Percentiles rank a stretch among this genome's conserved stretches.
phyloP scores from a whole-genome alignment of 2,329 filamentous ascomycete genomes.

The Clonostachys sp. region DNA sequence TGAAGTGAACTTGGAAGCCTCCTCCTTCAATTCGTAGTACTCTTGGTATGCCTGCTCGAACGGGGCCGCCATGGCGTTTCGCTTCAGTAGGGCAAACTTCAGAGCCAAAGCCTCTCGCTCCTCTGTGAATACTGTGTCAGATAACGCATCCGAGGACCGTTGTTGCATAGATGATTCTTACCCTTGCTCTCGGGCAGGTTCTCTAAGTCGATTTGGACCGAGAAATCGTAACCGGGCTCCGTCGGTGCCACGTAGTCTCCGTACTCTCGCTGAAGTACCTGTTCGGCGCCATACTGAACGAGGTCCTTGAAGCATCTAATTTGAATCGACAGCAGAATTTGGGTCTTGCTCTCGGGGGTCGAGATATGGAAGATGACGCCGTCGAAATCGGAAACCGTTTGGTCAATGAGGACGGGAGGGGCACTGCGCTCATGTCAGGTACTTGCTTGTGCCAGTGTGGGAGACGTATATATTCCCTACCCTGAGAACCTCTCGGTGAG shows the following conservation, averaged over 20 bases:
- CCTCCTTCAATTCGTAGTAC: constrained; percentile 79
- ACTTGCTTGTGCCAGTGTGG: not conserved
- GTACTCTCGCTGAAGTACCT: constrained; percentile 92
- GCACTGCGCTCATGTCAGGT: constrained; percentile 55
- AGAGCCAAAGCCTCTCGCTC: constrained; percentile 80
- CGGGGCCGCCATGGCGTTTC: constrained; percentile 97
- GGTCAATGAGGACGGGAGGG: constrained; percentile 84
- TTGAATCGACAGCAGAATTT: constrained; percentile 90
- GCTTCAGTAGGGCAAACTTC: constrained; percentile 88
- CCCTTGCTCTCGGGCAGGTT: constrained; percentile 76
- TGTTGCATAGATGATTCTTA: constrained; percentile 22
- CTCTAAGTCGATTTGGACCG: constrained; percentile 83
- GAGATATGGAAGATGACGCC: constrained; percentile 98
- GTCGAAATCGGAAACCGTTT: constrained; percentile 98
- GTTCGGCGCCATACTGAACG: constrained; percentile 85
- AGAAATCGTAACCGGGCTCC: constrained; percentile 95
- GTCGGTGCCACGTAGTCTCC: constrained; percentile 83
- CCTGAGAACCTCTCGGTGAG: constrained; percentile 91
- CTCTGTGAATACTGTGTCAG: constrained; percentile 42
- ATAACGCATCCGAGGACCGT: not conserved
- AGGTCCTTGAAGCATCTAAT: constrained; percentile 95
- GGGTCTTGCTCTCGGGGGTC: constrained; percentile 87
- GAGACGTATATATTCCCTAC: constrained; percentile 39
- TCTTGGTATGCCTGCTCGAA: constrained; percentile 97
- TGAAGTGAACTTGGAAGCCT: constrained; percentile 86